Evolutionary conservation across 495 filamentous ascomycete genomes (phyloP), one percentile per base, ranked within the genome.

Genomic region (Aspergillus kassunensis): DNA sequence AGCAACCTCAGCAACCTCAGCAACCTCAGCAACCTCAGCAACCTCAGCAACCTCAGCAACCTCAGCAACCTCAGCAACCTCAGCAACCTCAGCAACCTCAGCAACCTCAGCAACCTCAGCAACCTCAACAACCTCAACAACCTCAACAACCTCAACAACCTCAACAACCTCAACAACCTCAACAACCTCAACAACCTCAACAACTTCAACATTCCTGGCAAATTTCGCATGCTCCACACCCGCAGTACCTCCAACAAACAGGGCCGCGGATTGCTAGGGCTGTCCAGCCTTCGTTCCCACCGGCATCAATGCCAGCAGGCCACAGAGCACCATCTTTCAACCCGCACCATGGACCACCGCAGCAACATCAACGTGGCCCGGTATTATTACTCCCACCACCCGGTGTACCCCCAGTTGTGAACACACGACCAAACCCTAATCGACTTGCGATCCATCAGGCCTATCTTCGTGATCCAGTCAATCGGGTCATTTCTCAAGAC

Each of bases 401-500:
- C 6, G 65, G 59, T 6, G 49, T 55, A 15, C 46, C 42, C 56
- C 66, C 76, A 0, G 61, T 67, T 13, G 66, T 65, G 20, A 63
- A 62, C 0, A 61, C 68, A 21, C 76, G 75, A 7, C 66, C 65
- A 6, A 73, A 72, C 58, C 72, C 82, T 24, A 45, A 74, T 23
- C 51, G 68, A 25, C 64, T 69, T 27, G 71, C 76, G 4, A 69
- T 87, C 29, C 83, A 87, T 50, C 80, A 83, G 61, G 75, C 72
- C 31, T 67, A 80, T 55, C 65, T 80, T 35, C 73, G 77, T 25
- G 84, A 81, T 49, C 82, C 82, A 0, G 60, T 72, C 12, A 74
- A 78, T 34, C 66, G 68, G 29, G 48, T 73, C 4, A 29, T 65
- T 35, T 49, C 58, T 8, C 18, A 10, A 13, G 51, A 21, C 3